Base-by-base conservation (phyloP, 805 yeast species). In the Ogataea chonburiensis region DNA sequence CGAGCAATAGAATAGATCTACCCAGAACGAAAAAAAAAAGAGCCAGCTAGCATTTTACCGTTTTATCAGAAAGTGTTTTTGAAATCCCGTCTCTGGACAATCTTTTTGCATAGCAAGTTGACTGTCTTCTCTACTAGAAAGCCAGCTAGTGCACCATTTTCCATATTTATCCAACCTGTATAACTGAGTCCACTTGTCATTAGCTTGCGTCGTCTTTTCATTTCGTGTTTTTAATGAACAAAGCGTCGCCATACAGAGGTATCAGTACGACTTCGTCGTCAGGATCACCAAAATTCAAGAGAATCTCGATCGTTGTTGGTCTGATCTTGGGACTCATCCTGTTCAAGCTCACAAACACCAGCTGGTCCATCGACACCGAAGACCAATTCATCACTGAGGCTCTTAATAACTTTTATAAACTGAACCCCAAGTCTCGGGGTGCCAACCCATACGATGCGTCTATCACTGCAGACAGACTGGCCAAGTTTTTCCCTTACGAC, bases 381-480 rank as follows among this genome's bases (percentile, higher is more conserved):
- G 58, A 53, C 20, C 30, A 36, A 38, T 42, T 53, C 46, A 43
- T 58, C 38, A 28, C 52, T 29, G 55, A 53, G 30, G 56, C 59
- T 11, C 45, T 58, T 14, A 47, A 47, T 24, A 58, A 58, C 30
- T 55, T 58, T 19, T 58, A 58, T 30, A 51, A 56, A 37, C 43
- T 58, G 25, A 56, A 56, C 33, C 58, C 62, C 9, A 58, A 58
- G 38, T 52, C 60, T 2, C 47, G 60, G 28, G 63, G 63, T 23
- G 60, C 63, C 3, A 58, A 58, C 31, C 63, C 63, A 14, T 58
- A 58, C 23, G 55, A 54, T 38, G 60, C 60, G 5, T 45, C 56
- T 6, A 56, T 53, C 13, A 58, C 63, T 0, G 46, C 56, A 26
- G 59, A 57, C 21, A 53, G 64, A 43, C 38, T 60, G 18, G 46